Evolutionary conservation across 2,329 filamentous ascomycete species (phyloP).

Genomic region (Hypoxylon sp.): DNA sequence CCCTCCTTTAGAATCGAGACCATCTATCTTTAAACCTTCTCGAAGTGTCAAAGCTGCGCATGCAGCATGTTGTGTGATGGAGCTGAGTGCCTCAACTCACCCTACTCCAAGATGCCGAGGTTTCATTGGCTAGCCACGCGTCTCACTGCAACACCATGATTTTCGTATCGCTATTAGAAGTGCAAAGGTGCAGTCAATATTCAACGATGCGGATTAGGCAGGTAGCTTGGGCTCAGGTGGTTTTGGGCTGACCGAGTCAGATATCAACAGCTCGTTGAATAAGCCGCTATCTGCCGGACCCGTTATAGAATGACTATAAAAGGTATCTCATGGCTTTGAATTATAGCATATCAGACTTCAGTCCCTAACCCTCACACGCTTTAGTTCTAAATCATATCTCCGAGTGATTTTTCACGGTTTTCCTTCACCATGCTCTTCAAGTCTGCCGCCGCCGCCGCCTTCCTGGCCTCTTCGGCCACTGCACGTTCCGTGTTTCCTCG

Average conservation of each 20-base stretch:
- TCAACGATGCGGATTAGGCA: conserved; percentile 30
- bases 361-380: background rate
- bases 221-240: conserved; percentile 18
- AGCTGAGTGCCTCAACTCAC: conserved; percentile 9
- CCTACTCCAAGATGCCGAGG: conserved; percentile 13
- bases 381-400: background rate
- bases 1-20: conserved; percentile 23
- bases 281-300: conserved; percentile 1
- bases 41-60: conserved; percentile 10
- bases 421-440: conserved; percentile 42
- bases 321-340: background rate
- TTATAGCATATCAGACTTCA: background rate
- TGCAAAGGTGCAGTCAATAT: conserved; percentile 8
- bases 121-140: conserved; percentile 18
- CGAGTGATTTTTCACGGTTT: too few relatives aligned
- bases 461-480: conserved; percentile 39
- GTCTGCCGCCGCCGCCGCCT: conserved; percentile 28
- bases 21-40: conserved; percentile 13
- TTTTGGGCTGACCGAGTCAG: conserved; percentile 10
- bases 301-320: conserved; percentile 18
- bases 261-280: conserved; percentile 2
- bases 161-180: conserved; percentile 16
- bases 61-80: conserved; percentile 1
- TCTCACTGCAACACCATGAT: conserved; percentile 15
- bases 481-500: conserved; percentile 34